Evolutionary conservation across 345 rosid species (phyloP), one percentile per base, ranked within the genome.

Genomic region (Microthlaspi erraticum): DNA sequence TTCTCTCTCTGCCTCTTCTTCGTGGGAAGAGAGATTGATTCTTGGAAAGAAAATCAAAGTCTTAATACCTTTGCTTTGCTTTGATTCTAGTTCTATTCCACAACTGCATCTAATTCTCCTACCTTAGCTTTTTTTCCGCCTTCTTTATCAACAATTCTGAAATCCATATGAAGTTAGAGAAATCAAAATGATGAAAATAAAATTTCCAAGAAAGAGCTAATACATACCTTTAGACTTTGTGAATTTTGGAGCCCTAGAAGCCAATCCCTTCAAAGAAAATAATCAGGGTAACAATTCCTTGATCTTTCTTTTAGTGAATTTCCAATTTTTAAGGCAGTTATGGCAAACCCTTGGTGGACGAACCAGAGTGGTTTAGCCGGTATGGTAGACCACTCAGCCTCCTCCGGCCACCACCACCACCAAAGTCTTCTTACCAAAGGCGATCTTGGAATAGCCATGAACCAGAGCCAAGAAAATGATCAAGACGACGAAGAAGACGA

Each of bases 321-420:
- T 20, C 14, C 19, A 14, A 4, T 33, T 8, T 6, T 51, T 69
- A 7, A 2, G 45, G 68, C 37, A 75, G 73, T 18, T 23, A 80
- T 88, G 95, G 84, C 95, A 36, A 88, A 88, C 68, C 89, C 87
- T 64, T 88, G 95, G 95, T 88, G 95, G 95, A 73, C 84, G 2
- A 82, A 81, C 66, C 92, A 82, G 18, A 75, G 82, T 55, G 86
- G 86, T 61, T 68, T 88, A 57, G 79, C 82, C 19, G 84, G 83
- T 46, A 79, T 85, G 54, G 90, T 83, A 5, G 80, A 77, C 58
- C 75, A 75, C 52, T 63, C 79, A 3, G 58, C 49, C 46, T 77
- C 87, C 80, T 29, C 72, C 64, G 61, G 78, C 82, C 60, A 81
- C 80, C 59, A 83, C 80, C 59, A 83, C 34, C 71, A 73, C 60